phyloP scores from a whole-genome alignment of 805 yeast genomes.

The Aciculoconidium aculeatum region DNA sequence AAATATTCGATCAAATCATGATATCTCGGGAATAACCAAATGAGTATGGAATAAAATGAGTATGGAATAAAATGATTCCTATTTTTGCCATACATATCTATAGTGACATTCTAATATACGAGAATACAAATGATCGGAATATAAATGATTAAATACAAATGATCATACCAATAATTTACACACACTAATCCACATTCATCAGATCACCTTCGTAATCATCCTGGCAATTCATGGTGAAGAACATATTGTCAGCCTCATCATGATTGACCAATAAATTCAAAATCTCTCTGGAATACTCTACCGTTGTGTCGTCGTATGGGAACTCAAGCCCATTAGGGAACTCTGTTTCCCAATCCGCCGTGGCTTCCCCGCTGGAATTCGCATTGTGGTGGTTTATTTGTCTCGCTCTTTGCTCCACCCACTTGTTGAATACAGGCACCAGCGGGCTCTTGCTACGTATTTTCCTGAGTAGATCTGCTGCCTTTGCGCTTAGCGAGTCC shows the following conservation, averaged over 20 bases:
- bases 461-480: constrained; percentile 27
- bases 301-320: constrained; percentile 54
- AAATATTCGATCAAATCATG: too few relatives aligned
- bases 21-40: too few relatives aligned
- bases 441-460: constrained; percentile 27
- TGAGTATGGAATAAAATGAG: too few relatives aligned
- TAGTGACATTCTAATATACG: too few relatives aligned
- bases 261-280: constrained; percentile 63
- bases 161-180: too few relatives aligned
- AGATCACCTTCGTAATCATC: constrained; percentile 15
- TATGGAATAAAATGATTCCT: too few relatives aligned
- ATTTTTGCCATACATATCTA: too few relatives aligned
- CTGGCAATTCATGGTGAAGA: constrained; percentile 54
- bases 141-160: too few relatives aligned
- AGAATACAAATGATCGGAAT: too few relatives aligned
- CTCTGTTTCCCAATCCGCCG: constrained; percentile 36
- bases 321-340: constrained; percentile 57
- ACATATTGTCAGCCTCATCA: constrained; percentile 75
- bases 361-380: constrained; percentile 10
- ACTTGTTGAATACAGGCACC: constrained; percentile 35
- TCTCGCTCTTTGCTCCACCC: constrained; percentile 38
- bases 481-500: constrained; percentile 34
- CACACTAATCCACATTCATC: too few relatives aligned
- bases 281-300: constrained; percentile 66
- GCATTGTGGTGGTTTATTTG: constrained; percentile 25